Evolutionary conservation across 192 early-diverging fungal species (phyloP).

Genomic region (Coemansia interrupta): DNA sequence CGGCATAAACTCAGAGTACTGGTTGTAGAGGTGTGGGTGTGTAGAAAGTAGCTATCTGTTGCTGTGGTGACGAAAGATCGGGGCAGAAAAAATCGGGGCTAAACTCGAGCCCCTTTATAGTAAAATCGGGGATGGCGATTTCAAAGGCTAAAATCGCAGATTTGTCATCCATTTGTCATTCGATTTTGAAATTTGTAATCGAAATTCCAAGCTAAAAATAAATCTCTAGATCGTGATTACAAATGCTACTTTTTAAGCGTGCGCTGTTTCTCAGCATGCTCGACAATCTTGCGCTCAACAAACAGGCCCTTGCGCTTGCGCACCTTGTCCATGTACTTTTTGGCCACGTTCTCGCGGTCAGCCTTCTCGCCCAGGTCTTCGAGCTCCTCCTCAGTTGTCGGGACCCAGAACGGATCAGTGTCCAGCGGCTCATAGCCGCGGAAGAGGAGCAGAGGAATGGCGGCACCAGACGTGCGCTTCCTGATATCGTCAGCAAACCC

Average conservation of each 20-base stretch:
- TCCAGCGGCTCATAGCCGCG: slow-evolving; percentile 90
- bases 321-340: slow-evolving; percentile 94
- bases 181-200: no score
- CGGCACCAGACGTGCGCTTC: slow-evolving; percentile 91
- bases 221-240: not conserved
- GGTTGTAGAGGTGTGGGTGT: not conserved
- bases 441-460: slow-evolving; percentile 93
- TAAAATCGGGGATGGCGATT: no score
- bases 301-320: slow-evolving; percentile 92
- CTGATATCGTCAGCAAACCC: slow-evolving; percentile 99
- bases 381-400: slow-evolving; percentile 93
- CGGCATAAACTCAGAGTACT: slow-evolving; percentile 15
- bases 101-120: slow-evolving; percentile 4
- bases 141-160: not conserved
- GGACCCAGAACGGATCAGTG: slow-evolving; percentile 98
- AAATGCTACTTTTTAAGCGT: slow-evolving; percentile 59
- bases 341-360: slow-evolving; percentile 91
- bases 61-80: not conserved
- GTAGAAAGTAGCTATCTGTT: no score
- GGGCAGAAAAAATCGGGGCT: not conserved
- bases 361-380: slow-evolving; percentile 98
- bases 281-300: slow-evolving; percentile 87
- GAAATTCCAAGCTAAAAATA: not conserved
- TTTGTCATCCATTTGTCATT: slow-evolving; percentile 3
- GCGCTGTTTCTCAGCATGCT: slow-evolving; percentile 80